A percentile compares a stretch with the other conserved stretches of the same genome.
These are phyloP conservation scores for Truncatella angustata DNA, from an alignment of 2,329 filamentous ascomycete genomes.

Conservation along the genomic window DNA sequence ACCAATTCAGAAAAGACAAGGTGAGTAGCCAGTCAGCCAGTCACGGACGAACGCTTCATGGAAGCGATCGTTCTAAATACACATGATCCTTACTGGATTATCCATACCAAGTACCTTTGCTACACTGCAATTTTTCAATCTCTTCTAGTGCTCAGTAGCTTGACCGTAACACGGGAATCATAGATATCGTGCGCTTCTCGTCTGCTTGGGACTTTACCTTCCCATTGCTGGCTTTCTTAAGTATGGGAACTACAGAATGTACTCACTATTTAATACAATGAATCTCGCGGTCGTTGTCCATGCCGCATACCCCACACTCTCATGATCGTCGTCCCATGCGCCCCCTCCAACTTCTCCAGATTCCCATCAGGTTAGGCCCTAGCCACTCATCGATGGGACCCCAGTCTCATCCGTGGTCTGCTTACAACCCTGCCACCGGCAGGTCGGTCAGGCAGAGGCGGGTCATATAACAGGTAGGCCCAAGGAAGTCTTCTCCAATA, in stretches of 20 bases:
- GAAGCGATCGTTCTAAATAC: background rate
- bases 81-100: too few relatives aligned
- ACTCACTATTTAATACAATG: background rate
- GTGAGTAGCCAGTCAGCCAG: background rate
- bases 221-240: too few relatives aligned
- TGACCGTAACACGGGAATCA: too few relatives aligned
- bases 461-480: conserved; percentile 14
- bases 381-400: background rate
- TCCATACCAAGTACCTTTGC: too few relatives aligned
- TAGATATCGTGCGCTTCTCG: too few relatives aligned
- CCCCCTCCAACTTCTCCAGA: conserved; percentile 10
- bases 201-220: too few relatives aligned
- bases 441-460: conserved; percentile 7
- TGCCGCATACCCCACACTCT: conserved; percentile 3
- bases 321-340: background rate
- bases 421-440: background rate
- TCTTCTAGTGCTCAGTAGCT: too few relatives aligned
- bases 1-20: background rate
- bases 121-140: too few relatives aligned
- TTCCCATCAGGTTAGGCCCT: background rate
- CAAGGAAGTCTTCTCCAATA: conserved; percentile 7
- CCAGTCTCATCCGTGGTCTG: background rate
- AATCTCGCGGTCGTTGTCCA: background rate
- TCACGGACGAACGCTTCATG: background rate
- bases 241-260: too few relatives aligned